Evolutionary conservation across 2,329 filamentous ascomycete genomes (phyloP), one percentile per base, ranked within the genome.

Genomic region (Penicillium sp.): DNA sequence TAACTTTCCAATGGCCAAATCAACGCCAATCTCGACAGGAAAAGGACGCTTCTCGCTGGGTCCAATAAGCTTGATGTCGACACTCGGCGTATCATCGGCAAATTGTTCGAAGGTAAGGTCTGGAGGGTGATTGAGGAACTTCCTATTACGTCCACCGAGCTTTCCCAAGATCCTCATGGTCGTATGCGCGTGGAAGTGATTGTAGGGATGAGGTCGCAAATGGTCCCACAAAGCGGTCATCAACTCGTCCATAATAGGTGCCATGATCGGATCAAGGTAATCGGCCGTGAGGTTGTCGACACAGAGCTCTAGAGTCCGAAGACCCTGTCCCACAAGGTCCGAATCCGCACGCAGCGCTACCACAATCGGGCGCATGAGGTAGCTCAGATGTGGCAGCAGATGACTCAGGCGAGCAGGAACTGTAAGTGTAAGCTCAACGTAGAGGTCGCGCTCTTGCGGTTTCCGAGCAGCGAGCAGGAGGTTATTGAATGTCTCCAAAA

Each of bases 141-240:
- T 96, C 32, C 94, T 78, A 62, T 98, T 99, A 22, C 93, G 83
- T 7, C 93, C 93, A 39, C 94, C 93, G 10, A 99, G 79, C 69
- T 99, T 98, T 13, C 93, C 93, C 2, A 99, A 77, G 50, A 99
- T 98, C 39, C 93, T 79, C 84, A 98, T 95, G 0, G 93, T 97
- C 0, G 93, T 97, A 65, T 99, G 93, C 0, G 94, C 88, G 64
- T 97, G 91, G 69, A 96, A 95, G 68, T 98, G 94, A 61, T 87
- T 95, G 68, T 98, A 95, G 0, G 93, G 93, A 55, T 90, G 85
- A 7, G 93, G 94, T 61, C 86, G 87, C 37, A 99, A 77, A 67
- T 98, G 94, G 56, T 96, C 90, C 77, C 95, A 98, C 1, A 99
- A 77, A 1, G 91, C 91, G 41, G 89, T 93, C 93, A 98, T 98